phyloP scores from a whole-genome alignment of 2,329 filamentous ascomycete genomes.

The Fusarium tjaetaba region DNA sequence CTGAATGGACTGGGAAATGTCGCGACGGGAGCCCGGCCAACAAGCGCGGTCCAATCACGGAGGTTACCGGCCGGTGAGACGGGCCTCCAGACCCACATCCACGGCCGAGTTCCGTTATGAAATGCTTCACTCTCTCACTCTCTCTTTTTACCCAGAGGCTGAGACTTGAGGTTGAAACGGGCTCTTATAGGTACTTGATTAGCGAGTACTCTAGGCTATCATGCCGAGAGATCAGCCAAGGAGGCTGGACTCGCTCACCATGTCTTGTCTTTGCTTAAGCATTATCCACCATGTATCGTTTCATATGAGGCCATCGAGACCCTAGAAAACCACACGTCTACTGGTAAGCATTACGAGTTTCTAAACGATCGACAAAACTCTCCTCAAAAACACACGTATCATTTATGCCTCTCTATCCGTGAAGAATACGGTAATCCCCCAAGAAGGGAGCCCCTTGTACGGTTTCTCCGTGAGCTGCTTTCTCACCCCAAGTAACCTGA shows the following conservation, averaged over 20 bases:
- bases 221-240: neutral
- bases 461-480: conserved; percentile 41
- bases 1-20: conserved; percentile 17
- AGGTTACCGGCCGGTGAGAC: conserved; percentile 31
- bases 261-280: neutral
- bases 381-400: conserved; percentile 4
- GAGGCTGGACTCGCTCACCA: neutral
- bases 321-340: neutral
- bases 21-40: conserved; percentile 16
- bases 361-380: neutral
- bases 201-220: neutral
- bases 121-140: neutral
- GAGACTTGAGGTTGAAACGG: neutral
- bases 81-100: conserved; percentile 21
- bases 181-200: neutral
- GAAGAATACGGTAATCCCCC: neutral
- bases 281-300: neutral
- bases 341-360: neutral
- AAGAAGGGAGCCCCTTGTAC: neutral
- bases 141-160: neutral
- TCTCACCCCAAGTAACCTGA: conserved; percentile 36
- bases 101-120: conserved; percentile 30
- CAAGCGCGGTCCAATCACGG: conserved; percentile 40
- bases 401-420: neutral
- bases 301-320: conserved; percentile 17